Evolutionary conservation across 768 basidiomycete species (phyloP), one percentile per base, ranked within the genome.

Genomic region (Sarcomyxa edulis): DNA sequence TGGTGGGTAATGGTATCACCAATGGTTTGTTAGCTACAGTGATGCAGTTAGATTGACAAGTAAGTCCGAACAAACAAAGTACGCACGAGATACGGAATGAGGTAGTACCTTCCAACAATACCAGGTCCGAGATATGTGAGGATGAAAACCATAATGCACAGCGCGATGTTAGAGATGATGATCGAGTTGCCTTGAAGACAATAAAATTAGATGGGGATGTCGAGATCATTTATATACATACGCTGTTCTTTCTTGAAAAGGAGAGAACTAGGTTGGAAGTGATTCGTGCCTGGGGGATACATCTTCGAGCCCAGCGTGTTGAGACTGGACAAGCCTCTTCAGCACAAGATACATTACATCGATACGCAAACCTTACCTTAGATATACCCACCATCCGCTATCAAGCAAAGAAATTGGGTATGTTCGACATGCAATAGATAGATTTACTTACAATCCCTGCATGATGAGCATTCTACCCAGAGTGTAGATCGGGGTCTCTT

Each of bases 401-500:
- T 26, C 11, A n/a, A 23, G 23, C 19, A 14, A 6, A 37, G 7
- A 3, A 39, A 35, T 28, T 31, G 21, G 3, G n/a, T 6, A 15
- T 38, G 34, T 10, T 43, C 10, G 6, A 30, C 15, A 32, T 21
- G 12, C 27, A 45, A 18, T 46, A 48, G 19, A 40, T 27, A 33
- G 39, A 45, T 39, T 45, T 37, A 50, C 60, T 45, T 37, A 62
- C 59, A 63, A 59, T 31, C 60, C 66, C 49, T 78, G 74, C 69
- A 73, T 74, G 32, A 68, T 51, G 31, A 74, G 47, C 54, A 76
- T 64, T 6, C 67, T 56, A 26, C 47, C 45, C 19, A 70, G 40
- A 2, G 70, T 68, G 48, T 54, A 67, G 11, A 76, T 48, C 1
- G 73, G 73, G 1, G 73, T 72, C 50, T 76, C 73, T 41, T 73